A percentile compares a stretch with the other conserved stretches of the same genome.
Conservation (phyloP, 2,329 filamentous ascomycete species). For the Claviceps digitariae region DNA sequence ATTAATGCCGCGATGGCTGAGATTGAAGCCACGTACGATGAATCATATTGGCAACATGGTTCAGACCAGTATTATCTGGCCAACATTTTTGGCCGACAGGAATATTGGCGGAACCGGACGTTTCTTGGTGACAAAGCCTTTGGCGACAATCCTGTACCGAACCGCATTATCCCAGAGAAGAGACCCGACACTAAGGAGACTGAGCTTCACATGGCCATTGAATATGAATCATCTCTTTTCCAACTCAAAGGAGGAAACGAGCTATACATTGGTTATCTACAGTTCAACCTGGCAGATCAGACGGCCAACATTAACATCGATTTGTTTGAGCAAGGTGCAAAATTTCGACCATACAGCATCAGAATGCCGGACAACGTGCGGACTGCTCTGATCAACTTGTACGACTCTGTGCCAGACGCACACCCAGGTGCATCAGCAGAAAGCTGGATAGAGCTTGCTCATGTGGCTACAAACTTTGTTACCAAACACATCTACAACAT, state of each 20-base stretch:
- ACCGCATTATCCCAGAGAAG: slow-evolving; percentile 12
- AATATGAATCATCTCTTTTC: slow-evolving; percentile 27
- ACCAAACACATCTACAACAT: slow-evolving; percentile 23
- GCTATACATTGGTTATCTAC: slow-evolving; percentile 19
- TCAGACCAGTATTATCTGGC: slow-evolving; percentile 31
- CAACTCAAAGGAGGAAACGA: slow-evolving; percentile 25
- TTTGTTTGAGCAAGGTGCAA: slow-evolving; percentile 11
- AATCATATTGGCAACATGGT: slow-evolving; percentile 22
- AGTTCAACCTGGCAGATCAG: slow-evolving; percentile 16
- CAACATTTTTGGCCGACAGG: slow-evolving; percentile 29
- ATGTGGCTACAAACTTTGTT: slow-evolving; percentile 23
- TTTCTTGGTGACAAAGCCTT: slow-evolving; percentile 11
- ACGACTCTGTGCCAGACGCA: slow-evolving; percentile 15
- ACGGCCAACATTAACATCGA: slow-evolving; percentile 13
- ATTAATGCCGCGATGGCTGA: slow-evolving; percentile 15
- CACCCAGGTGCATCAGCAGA: slow-evolving; percentile 14
- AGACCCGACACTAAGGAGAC: slow-evolving; percentile 10
- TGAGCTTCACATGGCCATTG: slow-evolving; percentile 24
- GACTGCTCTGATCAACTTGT: slow-evolving; percentile 16
- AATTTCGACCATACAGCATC: slow-evolving; percentile 18
- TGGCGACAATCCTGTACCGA: slow-evolving; percentile 5
- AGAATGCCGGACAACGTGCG: slow-evolving; percentile 20
- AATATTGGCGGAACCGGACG: slow-evolving; percentile 23
- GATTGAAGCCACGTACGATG: slow-evolving; percentile 21
- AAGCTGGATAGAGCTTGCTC: slow-evolving; percentile 18